Base-by-base conservation (phyloP, 306 rosid genomes). In the Cucumis sativus region DNA sequence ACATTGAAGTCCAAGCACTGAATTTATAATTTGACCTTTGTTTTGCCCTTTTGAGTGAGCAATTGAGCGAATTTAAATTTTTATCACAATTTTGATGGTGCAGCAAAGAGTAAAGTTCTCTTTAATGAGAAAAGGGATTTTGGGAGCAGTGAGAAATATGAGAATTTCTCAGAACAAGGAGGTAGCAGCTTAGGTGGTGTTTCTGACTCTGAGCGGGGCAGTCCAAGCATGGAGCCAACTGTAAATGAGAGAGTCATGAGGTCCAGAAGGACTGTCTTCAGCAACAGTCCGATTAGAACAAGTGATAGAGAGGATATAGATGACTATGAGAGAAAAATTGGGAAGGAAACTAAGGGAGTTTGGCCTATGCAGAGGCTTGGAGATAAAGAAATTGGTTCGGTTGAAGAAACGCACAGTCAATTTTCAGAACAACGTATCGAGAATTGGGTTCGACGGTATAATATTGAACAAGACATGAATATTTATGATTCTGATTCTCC, bases 81-180 rank as follows among this genome's bases (percentile, higher is more conserved):
- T 12, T 40, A 10, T 61, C 78, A 17, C 52, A 30, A 66, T 65
- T 78, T 63, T 74, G 11, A 51, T 81, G 69, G 54, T 77, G 39
- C 85, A 86, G 84, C 79, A 7, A 86, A 84, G 80, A 80, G 78
- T 79, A 78, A 76, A 57, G 79, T 41, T 54, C 39, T 66, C 5
- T 66, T 62, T 51, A 75, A 18, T 61, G 84, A 74, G 74, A 78
- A 74, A 66, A 80, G 10, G 52, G 60, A 69, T 57, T 51, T 20
- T 45, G 71, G 69, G 79, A 59, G 61, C 43, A 65, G 37, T 47
- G 84, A 82, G 54, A 86, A 81, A 33, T 73, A 65, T 49, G 85
- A 64, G 79, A 40, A 11, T 67, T 77, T 80, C 41, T 79, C 82
- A 55, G 82, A 84, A 73, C 73, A 81, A 77, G 57, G 62, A 77